Evolutionary conservation across 2,329 filamentous ascomycete genomes (phyloP).

Genomic region (Cordyceps javanica): DNA sequence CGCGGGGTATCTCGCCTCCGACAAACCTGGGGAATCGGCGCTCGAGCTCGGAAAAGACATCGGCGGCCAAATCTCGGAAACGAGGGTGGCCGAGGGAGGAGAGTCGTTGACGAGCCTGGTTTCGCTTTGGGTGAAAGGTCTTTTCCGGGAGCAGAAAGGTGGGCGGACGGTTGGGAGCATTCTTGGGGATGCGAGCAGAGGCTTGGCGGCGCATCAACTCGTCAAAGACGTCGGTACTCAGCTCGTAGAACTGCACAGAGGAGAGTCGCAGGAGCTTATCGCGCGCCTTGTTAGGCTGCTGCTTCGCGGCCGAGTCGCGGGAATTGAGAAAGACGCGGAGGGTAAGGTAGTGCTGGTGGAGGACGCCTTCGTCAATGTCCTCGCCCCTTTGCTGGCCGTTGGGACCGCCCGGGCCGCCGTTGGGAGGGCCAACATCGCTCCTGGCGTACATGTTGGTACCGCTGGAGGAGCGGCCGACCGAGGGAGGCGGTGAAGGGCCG

Average conservation of each 20-base stretch:
- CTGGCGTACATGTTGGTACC: conserved; percentile 64
- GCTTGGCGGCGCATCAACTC: conserved; percentile 84
- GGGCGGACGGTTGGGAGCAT: conserved; percentile 52
- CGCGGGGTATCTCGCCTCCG: conserved; percentile 60
- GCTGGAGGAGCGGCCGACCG: conserved; percentile 77
- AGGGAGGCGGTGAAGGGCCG: conserved; percentile 79
- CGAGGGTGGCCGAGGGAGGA: conserved; percentile 80
- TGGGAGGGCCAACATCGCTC: conserved; percentile 57
- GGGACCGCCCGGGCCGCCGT: conserved; percentile 21
- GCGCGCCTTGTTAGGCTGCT: conserved; percentile 78
- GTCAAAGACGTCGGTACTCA: conserved; percentile 96
- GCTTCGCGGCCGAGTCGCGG: conserved; percentile 70
- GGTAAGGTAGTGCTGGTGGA: conserved; percentile 75
- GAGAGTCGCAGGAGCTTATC: conserved; percentile 91
- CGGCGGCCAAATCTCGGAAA: conserved; percentile 87
- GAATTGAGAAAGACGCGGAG: conserved; percentile 70
- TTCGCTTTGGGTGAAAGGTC: conserved; percentile 92
- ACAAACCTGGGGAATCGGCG: conserved; percentile 80
- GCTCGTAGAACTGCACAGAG: conserved; percentile 88
- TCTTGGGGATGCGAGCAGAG: conserved; percentile 47
- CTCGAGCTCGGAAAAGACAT: conserved; percentile 94
- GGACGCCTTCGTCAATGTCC: conserved; percentile 56
- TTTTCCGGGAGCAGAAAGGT: conserved; percentile 76
- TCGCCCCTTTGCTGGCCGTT: conserved; percentile 27
- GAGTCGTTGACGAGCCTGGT: conserved; percentile 93